Conservation (phyloP, 208 protist species). For the Leishmania turanica region DNA sequence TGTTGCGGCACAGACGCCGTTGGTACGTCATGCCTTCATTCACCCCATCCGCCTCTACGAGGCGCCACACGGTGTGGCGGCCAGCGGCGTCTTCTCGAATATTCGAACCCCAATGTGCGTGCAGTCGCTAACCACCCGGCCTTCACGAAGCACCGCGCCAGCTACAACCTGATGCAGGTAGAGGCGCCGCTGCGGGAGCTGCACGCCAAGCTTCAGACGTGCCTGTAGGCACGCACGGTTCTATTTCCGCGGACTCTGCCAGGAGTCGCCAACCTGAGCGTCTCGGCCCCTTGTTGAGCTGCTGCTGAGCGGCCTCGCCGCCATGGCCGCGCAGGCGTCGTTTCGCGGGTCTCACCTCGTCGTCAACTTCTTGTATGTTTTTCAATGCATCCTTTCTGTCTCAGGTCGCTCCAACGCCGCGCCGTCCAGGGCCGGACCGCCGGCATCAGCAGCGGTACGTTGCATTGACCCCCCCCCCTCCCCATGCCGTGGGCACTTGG, state of each 20-base stretch:
- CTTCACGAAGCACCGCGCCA: slow-evolving; percentile 32
- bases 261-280: neutral
- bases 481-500: neutral
- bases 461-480: neutral
- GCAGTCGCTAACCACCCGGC: slow-evolving; percentile 26
- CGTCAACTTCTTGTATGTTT: neutral
- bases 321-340: neutral
- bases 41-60: slow-evolving; percentile 22
- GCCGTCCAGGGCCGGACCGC: neutral
- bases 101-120: slow-evolving; percentile 35
- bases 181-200: slow-evolving; percentile 20
- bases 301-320: neutral
- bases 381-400: neutral
- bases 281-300: neutral
- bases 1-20: slow-evolving; percentile 14
- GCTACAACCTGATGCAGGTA: slow-evolving; percentile 21
- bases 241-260: neutral
- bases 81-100: slow-evolving; percentile 19
- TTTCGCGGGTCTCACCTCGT: neutral
- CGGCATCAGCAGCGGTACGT: neutral
- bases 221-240: slow-evolving; percentile 12
- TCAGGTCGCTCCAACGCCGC: neutral
- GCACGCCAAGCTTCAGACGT: slow-evolving; percentile 21
- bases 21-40: slow-evolving; percentile 8
- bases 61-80: slow-evolving; percentile 3